Evolutionary conservation across 2,329 filamentous ascomycete species (phyloP).

Genomic region (Ascochyta viciae-villosae): DNA sequence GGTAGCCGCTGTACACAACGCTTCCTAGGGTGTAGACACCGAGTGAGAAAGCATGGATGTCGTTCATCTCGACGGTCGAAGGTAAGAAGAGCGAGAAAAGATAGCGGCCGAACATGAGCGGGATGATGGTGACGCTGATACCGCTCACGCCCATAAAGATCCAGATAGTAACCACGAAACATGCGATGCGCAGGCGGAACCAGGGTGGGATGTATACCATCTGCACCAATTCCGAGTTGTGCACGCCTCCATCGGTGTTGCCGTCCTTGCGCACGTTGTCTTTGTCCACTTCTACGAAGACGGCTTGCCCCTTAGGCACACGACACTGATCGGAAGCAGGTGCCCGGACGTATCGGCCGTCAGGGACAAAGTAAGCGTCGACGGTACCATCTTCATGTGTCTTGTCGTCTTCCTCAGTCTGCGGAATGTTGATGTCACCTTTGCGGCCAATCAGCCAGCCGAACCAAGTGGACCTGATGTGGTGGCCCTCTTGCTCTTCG

Average conservation of each 20-base stretch:
- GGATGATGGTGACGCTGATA: slow-evolving; percentile 83
- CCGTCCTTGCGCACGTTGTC: slow-evolving; percentile 71
- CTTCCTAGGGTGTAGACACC: slow-evolving; percentile 83
- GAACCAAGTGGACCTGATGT: slow-evolving; percentile 67
- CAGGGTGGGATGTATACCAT: slow-evolving; percentile 79
- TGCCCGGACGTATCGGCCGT: slow-evolving; percentile 87
- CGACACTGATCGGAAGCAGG: slow-evolving; percentile 95
- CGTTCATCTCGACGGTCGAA: slow-evolving; percentile 72
- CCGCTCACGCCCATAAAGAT: slow-evolving; percentile 88
- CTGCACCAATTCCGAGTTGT: slow-evolving; percentile 55
- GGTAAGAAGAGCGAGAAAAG: slow-evolving; percentile 79
- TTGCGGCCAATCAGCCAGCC: slow-evolving; percentile 59
- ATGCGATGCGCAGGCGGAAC: slow-evolving; percentile 79
- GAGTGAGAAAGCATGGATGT: slow-evolving; percentile 94
- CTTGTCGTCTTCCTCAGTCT: slow-evolving; percentile 40
- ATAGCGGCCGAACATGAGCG: slow-evolving; percentile 81
- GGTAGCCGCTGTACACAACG: slow-evolving; percentile 62
- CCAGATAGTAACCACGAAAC: slow-evolving; percentile 93
- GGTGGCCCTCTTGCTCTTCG: slow-evolving; percentile 79
- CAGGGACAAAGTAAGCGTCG: slow-evolving; percentile 64
- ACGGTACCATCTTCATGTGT: slow-evolving; percentile 45
- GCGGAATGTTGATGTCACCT: slow-evolving; percentile 48
- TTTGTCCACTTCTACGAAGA: slow-evolving; percentile 80
- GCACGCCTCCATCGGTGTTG: slow-evolving; percentile 48
- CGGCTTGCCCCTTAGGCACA: slow-evolving; percentile 81